phyloP scores from a whole-genome alignment of 768 basidiomycete genomes.

The Favolaschia claudopus region DNA sequence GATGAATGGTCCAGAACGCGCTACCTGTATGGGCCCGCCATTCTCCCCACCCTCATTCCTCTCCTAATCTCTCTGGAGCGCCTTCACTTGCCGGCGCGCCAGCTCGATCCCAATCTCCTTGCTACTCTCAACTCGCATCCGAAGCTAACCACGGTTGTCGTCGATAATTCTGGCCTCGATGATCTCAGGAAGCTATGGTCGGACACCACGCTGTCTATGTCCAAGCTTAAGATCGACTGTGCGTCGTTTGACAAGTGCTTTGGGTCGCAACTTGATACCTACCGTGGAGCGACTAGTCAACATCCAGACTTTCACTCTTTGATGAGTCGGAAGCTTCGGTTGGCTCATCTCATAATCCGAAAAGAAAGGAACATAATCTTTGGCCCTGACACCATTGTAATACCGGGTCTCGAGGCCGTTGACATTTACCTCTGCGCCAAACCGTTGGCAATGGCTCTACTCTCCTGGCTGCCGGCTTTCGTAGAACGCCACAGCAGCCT shows the following conservation, averaged over 20 bases:
- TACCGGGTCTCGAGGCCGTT: background rate
- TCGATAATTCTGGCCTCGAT: background rate
- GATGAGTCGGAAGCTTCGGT: background rate
- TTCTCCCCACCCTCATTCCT: no score
- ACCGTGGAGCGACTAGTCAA: no score
- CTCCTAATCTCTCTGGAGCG: no score
- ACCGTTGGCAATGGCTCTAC: background rate
- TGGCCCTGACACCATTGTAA: background rate
- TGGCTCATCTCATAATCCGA: background rate
- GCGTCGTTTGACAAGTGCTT: background rate
- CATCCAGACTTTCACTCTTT: background rate
- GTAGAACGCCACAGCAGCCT: background rate
- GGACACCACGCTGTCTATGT: background rate
- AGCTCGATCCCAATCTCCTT: no score
- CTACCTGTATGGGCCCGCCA: no score
- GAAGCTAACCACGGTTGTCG: background rate
- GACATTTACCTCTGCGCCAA: background rate
- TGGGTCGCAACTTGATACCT: no score
- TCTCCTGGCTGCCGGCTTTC: slow-evolving; percentile 11
- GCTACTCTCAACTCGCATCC: background rate
- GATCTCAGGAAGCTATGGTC: background rate
- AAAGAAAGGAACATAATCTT: background rate
- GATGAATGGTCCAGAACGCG: no score
- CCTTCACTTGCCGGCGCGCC: no score
- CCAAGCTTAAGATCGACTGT: background rate